A percentile compares a stretch with the other conserved stretches of the same genome.
Evolutionary conservation across 1,139 yeast species (phyloP).

Genomic region (Ogataea hybrid): DNA sequence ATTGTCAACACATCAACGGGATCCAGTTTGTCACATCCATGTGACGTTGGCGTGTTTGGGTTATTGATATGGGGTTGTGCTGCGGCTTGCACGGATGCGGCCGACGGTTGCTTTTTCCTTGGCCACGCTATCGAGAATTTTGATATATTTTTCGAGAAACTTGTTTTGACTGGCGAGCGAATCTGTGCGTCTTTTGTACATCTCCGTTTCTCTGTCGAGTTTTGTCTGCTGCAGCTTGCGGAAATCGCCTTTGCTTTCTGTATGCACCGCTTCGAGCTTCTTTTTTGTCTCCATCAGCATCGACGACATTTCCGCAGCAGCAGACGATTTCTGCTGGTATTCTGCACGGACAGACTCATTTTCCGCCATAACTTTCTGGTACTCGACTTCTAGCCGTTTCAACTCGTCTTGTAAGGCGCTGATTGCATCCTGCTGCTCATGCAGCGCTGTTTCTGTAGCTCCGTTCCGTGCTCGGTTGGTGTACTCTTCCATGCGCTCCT

Average conservation of each 20-base stretch:
- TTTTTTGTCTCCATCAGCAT: slow-evolving; percentile 34
- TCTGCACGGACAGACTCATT: slow-evolving; percentile 43
- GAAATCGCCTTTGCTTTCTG: slow-evolving; percentile 45
- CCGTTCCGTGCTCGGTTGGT: slow-evolving; percentile 2
- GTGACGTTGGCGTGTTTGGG: not conserved
- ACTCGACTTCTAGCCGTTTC: slow-evolving; percentile 34
- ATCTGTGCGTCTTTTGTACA: slow-evolving; percentile 33
- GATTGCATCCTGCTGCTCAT: slow-evolving; percentile 34
- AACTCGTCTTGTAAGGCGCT: slow-evolving; percentile 35
- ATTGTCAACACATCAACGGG: slow-evolving; percentile 16
- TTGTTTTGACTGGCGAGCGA: slow-evolving; percentile 36
- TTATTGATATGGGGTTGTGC: slow-evolving; percentile 19
- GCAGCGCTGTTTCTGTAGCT: slow-evolving; percentile 21
- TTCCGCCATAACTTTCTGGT: slow-evolving; percentile 32
- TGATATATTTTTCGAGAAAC: slow-evolving; percentile 37
- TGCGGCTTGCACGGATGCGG: slow-evolving; percentile 24
- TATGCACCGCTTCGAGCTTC: slow-evolving; percentile 33
- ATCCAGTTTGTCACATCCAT: slow-evolving; percentile 17
- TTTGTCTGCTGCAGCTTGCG: slow-evolving; percentile 40
- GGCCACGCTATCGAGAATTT: slow-evolving; percentile 39
- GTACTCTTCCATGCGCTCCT: slow-evolving; percentile 20
- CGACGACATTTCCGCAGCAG: slow-evolving; percentile 52
- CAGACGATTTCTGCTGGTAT: slow-evolving; percentile 54
- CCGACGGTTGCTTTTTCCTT: slow-evolving; percentile 33
- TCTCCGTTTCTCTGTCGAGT: slow-evolving; percentile 37